These are phyloP conservation scores for Colletotrichum caudatum DNA, from an alignment of 2,329 filamentous ascomycete species.

Conservation along the genomic window DNA sequence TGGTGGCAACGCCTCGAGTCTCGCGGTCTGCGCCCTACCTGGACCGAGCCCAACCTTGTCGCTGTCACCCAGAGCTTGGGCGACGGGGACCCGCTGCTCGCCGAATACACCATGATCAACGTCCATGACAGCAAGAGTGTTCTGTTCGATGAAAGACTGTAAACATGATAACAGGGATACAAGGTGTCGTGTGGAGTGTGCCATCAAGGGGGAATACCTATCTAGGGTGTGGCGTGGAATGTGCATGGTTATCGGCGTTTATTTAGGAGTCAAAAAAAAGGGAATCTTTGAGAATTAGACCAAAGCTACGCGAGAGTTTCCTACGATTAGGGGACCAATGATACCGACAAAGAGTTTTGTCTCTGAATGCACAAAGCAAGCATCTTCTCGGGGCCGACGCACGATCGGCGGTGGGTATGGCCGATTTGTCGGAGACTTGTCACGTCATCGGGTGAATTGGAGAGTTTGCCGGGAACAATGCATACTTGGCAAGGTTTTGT, in stretches of 20 bases:
- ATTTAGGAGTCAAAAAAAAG: not conserved
- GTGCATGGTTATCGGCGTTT: slow-evolving; percentile 14
- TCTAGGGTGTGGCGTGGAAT: not conserved
- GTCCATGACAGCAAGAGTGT: slow-evolving; percentile 42
- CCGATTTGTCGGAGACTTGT: not conserved
- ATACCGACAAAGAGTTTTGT: not conserved
- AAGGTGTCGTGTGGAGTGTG: not conserved
- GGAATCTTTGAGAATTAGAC: not conserved
- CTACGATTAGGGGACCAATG: not conserved
- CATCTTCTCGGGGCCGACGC: not conserved
- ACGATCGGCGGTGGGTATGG: not conserved
- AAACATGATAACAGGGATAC: not conserved
- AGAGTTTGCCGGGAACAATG: not conserved
- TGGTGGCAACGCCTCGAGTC: slow-evolving; percentile 46
- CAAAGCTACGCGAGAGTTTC: not conserved
- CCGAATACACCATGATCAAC: slow-evolving; percentile 46
- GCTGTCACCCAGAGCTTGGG: slow-evolving; percentile 41
- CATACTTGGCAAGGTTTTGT: not conserved
- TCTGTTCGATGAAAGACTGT: slow-evolving; percentile 24
- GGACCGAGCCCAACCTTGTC: slow-evolving; percentile 46
- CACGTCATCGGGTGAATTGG: not conserved
- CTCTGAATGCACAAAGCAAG: not conserved
- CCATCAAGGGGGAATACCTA: not conserved
- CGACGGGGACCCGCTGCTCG: slow-evolving; percentile 40
- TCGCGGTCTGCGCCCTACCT: slow-evolving; percentile 44